These are phyloP conservation scores for Coemansia reversa DNA, from an alignment of 192 early-diverging fungal genomes.

Conservation along the genomic window DNA sequence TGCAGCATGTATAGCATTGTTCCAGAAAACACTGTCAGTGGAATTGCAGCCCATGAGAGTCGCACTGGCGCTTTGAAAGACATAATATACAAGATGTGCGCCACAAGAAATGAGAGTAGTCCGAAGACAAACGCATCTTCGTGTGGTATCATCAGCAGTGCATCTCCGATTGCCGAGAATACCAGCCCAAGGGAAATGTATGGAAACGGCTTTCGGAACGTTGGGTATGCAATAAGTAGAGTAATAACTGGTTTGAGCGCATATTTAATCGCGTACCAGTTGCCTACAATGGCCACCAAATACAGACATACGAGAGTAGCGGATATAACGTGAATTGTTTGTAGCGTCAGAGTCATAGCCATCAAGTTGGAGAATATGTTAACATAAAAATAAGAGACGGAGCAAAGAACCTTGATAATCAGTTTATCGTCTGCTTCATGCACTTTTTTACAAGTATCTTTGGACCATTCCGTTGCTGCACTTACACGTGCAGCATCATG, in stretches of 20 bases:
- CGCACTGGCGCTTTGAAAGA: conserved; percentile 18
- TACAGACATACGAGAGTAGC: conserved; percentile 18
- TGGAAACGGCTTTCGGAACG: not conserved
- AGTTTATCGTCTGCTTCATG: not conserved
- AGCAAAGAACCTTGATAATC: not conserved
- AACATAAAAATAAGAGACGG: not conserved
- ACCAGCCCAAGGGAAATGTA: conserved; percentile 29
- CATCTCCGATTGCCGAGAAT: conserved; percentile 35
- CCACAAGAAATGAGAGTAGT: conserved; percentile 36
- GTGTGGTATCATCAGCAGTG: conserved; percentile 33
- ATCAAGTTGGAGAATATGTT: not conserved
- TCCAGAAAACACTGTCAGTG: conserved; percentile 21
- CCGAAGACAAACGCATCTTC: conserved; percentile 43
- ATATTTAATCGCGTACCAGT: conserved; percentile 28
- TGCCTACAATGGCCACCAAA: conserved; percentile 14
- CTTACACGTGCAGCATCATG: not conserved
- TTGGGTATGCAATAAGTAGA: conserved; percentile 34
- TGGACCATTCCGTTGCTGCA: not conserved
- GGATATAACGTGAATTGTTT: conserved; percentile 10
- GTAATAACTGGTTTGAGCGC: conserved; percentile 43
- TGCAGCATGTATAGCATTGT: conserved; percentile 23
- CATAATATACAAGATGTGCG: conserved; percentile 30
- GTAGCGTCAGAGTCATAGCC: not conserved
- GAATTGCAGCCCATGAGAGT: conserved; percentile 26
- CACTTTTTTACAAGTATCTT: not conserved